Percentiles rank a stretch among this genome's conserved stretches.
phyloP scores from a whole-genome alignment of 2,329 filamentous ascomycete genomes.

The Exophiala dermatitidis region DNA sequence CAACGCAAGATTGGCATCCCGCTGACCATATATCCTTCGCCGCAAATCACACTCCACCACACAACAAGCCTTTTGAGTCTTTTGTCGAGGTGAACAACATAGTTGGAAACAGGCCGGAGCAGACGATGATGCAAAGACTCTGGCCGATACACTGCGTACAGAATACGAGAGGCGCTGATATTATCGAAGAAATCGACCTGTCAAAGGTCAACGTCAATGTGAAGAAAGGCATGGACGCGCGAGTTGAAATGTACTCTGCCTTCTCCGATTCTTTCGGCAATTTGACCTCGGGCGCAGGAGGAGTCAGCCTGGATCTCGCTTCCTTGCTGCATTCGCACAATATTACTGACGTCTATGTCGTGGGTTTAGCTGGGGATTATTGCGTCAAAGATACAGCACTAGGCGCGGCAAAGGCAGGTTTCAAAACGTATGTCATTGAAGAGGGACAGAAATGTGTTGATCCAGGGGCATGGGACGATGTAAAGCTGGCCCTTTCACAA shows the following conservation, averaged over 20 bases:
- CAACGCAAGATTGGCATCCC: constrained; percentile 92
- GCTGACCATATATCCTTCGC: constrained; percentile 80
- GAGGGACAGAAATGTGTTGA: constrained; percentile 73
- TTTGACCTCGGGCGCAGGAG: constrained; percentile 31
- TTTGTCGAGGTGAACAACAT: constrained; percentile 51
- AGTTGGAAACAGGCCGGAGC: constrained; percentile 29
- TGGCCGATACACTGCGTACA: constrained; percentile 92
- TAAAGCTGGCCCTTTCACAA: constrained; percentile 24
- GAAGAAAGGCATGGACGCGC: constrained; percentile 66
- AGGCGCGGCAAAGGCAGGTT: constrained; percentile 69
- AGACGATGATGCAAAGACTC: constrained; percentile 57
- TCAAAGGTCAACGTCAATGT: constrained; percentile 57
- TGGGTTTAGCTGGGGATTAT: constrained; percentile 80
- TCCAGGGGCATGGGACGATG: constrained; percentile 51
- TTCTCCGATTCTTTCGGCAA: constrained; percentile 73
- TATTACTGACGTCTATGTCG: constrained; percentile 75
- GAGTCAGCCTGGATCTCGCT: constrained; percentile 53
- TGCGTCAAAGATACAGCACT: constrained; percentile 78
- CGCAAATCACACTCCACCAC: constrained; percentile 58
- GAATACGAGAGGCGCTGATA: constrained; percentile 60
- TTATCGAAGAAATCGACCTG: constrained; percentile 64
- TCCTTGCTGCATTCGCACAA: constrained; percentile 48
- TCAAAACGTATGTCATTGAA: constrained; percentile 65
- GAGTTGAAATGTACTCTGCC: constrained; percentile 88
- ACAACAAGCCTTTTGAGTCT: constrained; percentile 62